phyloP scores from a whole-genome alignment of 192 early-diverging fungal species.

The Coemansia sp. region DNA sequence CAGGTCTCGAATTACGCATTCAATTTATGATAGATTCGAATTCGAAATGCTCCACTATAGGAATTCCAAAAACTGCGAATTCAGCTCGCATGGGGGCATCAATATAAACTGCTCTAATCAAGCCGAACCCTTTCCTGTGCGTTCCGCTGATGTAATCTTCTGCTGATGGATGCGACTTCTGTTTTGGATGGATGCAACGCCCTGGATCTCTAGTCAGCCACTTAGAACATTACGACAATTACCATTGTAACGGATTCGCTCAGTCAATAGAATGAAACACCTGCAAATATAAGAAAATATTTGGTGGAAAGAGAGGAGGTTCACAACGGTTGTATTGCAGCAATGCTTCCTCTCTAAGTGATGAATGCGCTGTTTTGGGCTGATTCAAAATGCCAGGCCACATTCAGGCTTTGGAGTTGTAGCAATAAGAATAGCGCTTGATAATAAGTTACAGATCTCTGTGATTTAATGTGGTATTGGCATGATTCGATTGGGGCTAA shows the following conservation, averaged over 20 bases:
- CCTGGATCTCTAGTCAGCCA: background rate
- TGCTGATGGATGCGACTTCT: constrained; percentile 12
- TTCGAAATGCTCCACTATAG: background rate
- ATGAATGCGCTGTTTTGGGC: too few species aligned
- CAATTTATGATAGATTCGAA: background rate
- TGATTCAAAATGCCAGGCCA: too few species aligned
- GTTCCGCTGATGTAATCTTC: background rate
- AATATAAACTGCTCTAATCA: background rate
- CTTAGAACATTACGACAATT: constrained; percentile 17
- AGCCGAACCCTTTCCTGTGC: background rate
- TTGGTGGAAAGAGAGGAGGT: constrained; percentile 31
- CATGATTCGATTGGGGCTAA: too few species aligned
- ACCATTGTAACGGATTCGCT: constrained; percentile 36
- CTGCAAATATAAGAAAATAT: constrained; percentile 42
- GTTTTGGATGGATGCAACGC: constrained; percentile 24
- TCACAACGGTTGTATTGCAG: background rate
- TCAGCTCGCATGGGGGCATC: too few species aligned
- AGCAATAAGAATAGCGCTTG: too few species aligned
- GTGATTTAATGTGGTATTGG: too few species aligned
- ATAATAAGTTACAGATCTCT: too few species aligned
- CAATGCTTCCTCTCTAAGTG: too few species aligned
- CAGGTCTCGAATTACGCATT: background rate
- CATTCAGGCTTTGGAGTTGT: too few species aligned
- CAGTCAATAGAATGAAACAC: constrained; percentile 27
- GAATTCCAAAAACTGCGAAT: too few species aligned